Evolutionary conservation across 129 eudicot genomes (phyloP).

Genomic region (Mikania micrantha): DNA sequence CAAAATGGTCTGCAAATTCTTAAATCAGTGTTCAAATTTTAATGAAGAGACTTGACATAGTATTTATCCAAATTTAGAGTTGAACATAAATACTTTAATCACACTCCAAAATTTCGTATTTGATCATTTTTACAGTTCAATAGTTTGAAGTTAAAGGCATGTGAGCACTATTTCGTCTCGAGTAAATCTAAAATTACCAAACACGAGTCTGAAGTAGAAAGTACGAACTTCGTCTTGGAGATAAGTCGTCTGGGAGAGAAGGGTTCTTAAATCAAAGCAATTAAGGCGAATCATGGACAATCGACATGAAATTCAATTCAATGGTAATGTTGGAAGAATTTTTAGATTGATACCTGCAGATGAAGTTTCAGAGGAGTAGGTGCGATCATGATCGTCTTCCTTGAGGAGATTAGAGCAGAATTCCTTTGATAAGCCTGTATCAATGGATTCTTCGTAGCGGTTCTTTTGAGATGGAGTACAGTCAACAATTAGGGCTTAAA

Average conservation of each 20-base stretch:
- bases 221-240: too few species aligned
- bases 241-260: neutral
- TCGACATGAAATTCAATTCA: neutral
- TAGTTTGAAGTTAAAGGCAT: neutral
- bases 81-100: neutral
- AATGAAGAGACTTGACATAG: neutral
- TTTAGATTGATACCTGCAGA: slow-evolving; percentile 14
- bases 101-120: neutral
- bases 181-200: too few species aligned
- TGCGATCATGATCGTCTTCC: slow-evolving; percentile 27
- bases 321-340: neutral
- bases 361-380: slow-evolving; percentile 8
- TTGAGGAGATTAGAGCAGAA: slow-evolving; percentile 52
- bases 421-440: slow-evolving; percentile 38
- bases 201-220: neutral
- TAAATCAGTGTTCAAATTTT: neutral
- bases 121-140: neutral
- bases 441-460: slow-evolving; percentile 31
- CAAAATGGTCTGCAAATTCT: slow-evolving; percentile 32
- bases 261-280: neutral
- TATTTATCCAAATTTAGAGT: neutral
- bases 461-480: too few species aligned
- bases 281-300: neutral
- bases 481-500: too few species aligned
- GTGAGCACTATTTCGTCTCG: neutral